Evolutionary conservation across 768 basidiomycete species (phyloP), one percentile per base, ranked within the genome.

Genomic region (Phaeolepiota aurea): DNA sequence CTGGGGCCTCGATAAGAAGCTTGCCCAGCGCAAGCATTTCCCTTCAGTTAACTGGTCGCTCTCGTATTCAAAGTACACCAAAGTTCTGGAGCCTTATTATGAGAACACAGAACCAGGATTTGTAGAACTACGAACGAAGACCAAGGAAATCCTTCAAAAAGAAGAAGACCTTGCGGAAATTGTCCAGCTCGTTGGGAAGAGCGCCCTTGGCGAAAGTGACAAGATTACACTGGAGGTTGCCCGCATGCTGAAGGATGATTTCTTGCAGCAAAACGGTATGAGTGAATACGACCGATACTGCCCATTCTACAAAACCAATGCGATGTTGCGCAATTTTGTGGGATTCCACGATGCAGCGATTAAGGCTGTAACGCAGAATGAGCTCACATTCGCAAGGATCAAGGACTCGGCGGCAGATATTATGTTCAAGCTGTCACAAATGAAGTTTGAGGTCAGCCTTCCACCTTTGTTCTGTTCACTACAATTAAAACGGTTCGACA

Each of bases 31-130:
- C 47, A 98, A 99, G 63, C 93, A 99, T 60, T 99, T 99, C 76
- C 96, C 96, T 1, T 96, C 93, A n/a, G 94, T 99, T 61, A 97
- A 99, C 67, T 99, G 96, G 96, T 96, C 83, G 49, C 68, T 96
- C n/a, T 99, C 96, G 7, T 98, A 98, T 63, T 98, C 96, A 44
- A 99, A 99, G 62, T 98, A 99, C 64, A 87, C 83, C 47, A 93
- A 92, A 57, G 81, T 92, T 7, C 77, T 97, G 30, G 92, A 94
- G 53, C 77, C 86, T 1, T 83, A 92, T 63, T 99, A 98, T 63
- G 92, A 98, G 61, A 65, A 71, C 32, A 82, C 82, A 38, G 82
- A 89, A 53, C 87, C 91, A 3, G 94, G 91, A n/a, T 99, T 99
- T 63, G 80, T 97, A 25, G 89, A 94, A 48, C 68, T 92, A 49